Conservation (phyloP, 768 basidiomycete species). For the Lyophyllum atratum region DNA sequence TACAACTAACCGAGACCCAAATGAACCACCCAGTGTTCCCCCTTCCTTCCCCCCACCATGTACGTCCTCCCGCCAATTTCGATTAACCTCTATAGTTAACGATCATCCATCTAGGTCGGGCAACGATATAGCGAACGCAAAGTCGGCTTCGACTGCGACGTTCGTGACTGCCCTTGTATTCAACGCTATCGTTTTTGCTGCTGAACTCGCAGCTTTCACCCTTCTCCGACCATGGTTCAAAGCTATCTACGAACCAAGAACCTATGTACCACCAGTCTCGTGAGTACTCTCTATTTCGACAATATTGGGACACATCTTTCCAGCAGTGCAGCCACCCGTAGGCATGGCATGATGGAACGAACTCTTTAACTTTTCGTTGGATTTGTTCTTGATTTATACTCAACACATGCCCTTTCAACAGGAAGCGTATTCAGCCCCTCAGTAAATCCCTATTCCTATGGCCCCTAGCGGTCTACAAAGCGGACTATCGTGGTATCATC, state of each 20-base stretch:
- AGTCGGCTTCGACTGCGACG: constrained; percentile 68
- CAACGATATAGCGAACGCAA: constrained; percentile 36
- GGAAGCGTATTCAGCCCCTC: constrained; percentile 62
- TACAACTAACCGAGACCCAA: background rate
- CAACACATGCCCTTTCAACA: constrained; percentile 24
- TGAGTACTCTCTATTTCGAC: constrained; percentile 23
- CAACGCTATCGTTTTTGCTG: constrained; percentile 73
- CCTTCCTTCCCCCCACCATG: constrained; percentile 21
- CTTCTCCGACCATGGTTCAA: constrained; percentile 83
- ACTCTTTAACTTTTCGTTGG: background rate
- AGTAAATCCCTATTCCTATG: constrained; percentile 55
- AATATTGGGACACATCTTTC: background rate
- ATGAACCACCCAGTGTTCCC: background rate
- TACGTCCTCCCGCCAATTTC: constrained; percentile 9
- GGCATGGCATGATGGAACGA: too few relatives aligned
- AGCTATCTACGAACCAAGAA: constrained; percentile 86
- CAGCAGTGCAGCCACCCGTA: too few relatives aligned
- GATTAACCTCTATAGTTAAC: background rate
- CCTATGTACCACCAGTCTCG: constrained; percentile 55
- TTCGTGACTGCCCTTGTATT: constrained; percentile 87
- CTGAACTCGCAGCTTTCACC: constrained; percentile 78
- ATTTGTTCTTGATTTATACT: background rate
- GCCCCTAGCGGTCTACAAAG: constrained; percentile 63
- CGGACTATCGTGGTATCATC: constrained; percentile 64
- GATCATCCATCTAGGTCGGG: constrained; percentile 36